Percentiles rank a stretch among this genome's conserved stretches.
phyloP scores from a whole-genome alignment of 192 early-diverging fungal genomes.

The Linnemannia elongata region DNA sequence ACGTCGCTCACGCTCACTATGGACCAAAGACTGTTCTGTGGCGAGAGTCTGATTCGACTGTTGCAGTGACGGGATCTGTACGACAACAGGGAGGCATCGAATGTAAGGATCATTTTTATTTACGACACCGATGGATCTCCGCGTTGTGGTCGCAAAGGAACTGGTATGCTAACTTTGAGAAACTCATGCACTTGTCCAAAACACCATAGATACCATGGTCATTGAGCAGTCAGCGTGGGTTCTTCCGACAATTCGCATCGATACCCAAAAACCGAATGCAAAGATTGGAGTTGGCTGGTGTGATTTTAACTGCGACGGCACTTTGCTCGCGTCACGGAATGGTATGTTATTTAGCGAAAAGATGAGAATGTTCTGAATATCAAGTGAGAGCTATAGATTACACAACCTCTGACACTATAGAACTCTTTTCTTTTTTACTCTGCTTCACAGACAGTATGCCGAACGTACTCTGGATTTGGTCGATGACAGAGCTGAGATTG shows the following conservation, averaged over 20 bases:
- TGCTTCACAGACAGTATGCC: constrained; percentile 79
- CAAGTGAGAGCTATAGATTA: neutral
- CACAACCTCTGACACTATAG: neutral
- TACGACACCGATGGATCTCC: neutral
- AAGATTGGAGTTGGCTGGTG: constrained; percentile 78
- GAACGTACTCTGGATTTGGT: constrained; percentile 83
- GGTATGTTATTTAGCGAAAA: constrained; percentile 63
- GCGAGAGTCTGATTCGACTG: constrained; percentile 31
- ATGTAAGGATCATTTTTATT: constrained; percentile 26
- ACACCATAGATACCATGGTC: constrained; percentile 65
- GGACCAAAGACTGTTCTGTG: constrained; percentile 44
- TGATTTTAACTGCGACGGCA: constrained; percentile 75
- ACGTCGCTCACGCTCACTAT: constrained; percentile 60
- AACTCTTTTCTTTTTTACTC: neutral
- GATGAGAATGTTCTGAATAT: neutral
- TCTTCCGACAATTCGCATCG: constrained; percentile 67
- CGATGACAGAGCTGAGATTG: constrained; percentile 60
- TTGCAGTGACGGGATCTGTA: constrained; percentile 58
- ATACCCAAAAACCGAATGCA: constrained; percentile 79
- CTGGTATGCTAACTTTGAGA: neutral
- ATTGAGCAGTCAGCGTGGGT: constrained; percentile 64
- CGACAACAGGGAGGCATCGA: constrained; percentile 33
- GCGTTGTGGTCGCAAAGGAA: neutral
- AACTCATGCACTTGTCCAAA: neutral
- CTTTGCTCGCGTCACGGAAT: constrained; percentile 72